A percentile compares a stretch with the other conserved stretches of the same genome.
Evolutionary conservation across 106 monocot species (phyloP).

Genomic region (Alisma plantagoaquatica): DNA sequence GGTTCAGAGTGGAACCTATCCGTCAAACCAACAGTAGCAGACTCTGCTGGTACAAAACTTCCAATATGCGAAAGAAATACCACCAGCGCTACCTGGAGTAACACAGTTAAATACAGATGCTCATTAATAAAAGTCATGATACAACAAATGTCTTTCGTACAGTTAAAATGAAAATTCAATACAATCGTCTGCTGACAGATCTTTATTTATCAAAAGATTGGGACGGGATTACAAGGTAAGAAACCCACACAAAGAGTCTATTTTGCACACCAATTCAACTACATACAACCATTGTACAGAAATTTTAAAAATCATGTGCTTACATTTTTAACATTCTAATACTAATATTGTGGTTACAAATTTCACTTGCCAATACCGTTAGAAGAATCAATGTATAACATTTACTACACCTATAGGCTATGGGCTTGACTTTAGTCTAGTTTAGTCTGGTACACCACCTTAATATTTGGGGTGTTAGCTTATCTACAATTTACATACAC

Average conservation of each 20-base stretch:
- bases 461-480: too few relatives aligned
- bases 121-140: background rate
- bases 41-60: slow-evolving; percentile 97
- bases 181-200: background rate
- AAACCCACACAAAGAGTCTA: background rate
- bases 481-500: too few relatives aligned
- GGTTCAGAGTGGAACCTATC: slow-evolving; percentile 46
- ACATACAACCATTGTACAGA: background rate
- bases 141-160: background rate
- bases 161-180: background rate
- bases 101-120: background rate
- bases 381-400: too few relatives aligned
- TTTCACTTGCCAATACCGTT: too few relatives aligned
- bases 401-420: too few relatives aligned
- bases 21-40: slow-evolving; percentile 77
- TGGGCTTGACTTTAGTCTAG: too few relatives aligned
- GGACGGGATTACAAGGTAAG: background rate
- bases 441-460: too few relatives aligned
- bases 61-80: slow-evolving; percentile 98
- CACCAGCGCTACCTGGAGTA: slow-evolving; percentile 79
- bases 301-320: too few relatives aligned
- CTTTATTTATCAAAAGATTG: too few relatives aligned
- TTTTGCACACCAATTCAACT: background rate
- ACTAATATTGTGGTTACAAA: too few relatives aligned
- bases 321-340: too few relatives aligned